These are phyloP conservation scores for Aspergillus ustus DNA, from an alignment of 2,329 filamentous ascomycete species.

Conservation along the genomic window DNA sequence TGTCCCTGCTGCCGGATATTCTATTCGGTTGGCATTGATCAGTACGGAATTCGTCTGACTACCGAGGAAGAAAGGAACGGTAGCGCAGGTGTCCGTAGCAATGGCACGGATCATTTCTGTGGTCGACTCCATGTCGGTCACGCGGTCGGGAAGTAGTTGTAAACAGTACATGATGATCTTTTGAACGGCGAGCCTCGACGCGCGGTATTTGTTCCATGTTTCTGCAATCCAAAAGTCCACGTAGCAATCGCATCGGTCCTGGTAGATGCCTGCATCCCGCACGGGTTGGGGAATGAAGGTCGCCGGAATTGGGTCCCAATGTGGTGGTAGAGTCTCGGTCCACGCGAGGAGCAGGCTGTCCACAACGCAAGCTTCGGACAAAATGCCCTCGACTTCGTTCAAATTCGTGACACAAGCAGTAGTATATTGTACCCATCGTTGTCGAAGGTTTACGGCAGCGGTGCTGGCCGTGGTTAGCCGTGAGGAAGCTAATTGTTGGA, in stretches of 20 bases:
- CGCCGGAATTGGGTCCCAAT: constrained; percentile 31
- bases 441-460: constrained; percentile 30
- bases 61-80: constrained; percentile 34
- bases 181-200: constrained; percentile 32
- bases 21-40: constrained; percentile 27
- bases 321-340: constrained; percentile 28
- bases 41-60: constrained; percentile 28
- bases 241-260: constrained; percentile 37
- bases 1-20: constrained; percentile 31
- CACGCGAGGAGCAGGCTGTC: constrained; percentile 31
- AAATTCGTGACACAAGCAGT: constrained; percentile 5
- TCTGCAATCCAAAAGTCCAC: constrained; percentile 34
- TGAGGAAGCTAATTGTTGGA: constrained; percentile 22
- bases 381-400: constrained; percentile 18
- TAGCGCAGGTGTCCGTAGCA: constrained; percentile 33
- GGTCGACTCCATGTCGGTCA: constrained; percentile 10
- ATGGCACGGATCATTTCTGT: constrained; percentile 21
- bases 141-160: constrained; percentile 18
- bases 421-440: constrained; percentile 26
- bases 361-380: constrained; percentile 27
- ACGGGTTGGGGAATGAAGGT: constrained; percentile 31
- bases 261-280: constrained; percentile 31
- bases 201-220: constrained; percentile 38
- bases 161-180: constrained; percentile 35
- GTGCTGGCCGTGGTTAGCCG: constrained; percentile 29